These are phyloP conservation scores for Ceriops zippeliana DNA, from an alignment of 345 rosid species.

Conservation along the genomic window DNA sequence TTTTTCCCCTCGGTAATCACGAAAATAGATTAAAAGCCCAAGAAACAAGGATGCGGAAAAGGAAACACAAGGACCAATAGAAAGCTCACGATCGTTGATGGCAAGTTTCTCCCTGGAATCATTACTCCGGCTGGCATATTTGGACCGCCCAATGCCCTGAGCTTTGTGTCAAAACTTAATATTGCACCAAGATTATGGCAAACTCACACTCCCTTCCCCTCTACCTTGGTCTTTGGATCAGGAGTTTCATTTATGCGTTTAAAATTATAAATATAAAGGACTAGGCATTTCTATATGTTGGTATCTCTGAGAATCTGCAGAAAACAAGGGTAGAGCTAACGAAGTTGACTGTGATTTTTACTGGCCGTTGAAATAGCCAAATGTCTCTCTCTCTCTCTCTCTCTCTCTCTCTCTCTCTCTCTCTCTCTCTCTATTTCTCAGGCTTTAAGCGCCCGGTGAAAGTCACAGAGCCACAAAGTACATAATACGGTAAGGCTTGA, in stretches of 20 bases:
- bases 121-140: constrained; percentile 57
- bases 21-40: constrained; percentile 1
- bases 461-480: constrained; percentile 7
- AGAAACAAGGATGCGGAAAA: not conserved
- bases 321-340: too few relatives aligned
- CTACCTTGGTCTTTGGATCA: not conserved
- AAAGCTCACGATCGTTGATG: constrained; percentile 44
- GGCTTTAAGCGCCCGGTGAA: constrained; percentile 18
- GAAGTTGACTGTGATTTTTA: too few relatives aligned
- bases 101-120: constrained; percentile 60
- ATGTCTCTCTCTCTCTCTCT: constrained; percentile 6
- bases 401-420: not conserved
- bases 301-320: too few relatives aligned
- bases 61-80: constrained; percentile 18
- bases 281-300: too few relatives aligned
- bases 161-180: not conserved
- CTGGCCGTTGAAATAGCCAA: not conserved
- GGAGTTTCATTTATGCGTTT: not conserved
- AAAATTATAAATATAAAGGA: too few relatives aligned
- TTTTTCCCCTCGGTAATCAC: too few relatives aligned
- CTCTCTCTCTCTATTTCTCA: not conserved
- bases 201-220: not conserved
- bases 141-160: constrained; percentile 30
- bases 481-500: not conserved
- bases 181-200: not conserved